Conservation (phyloP, 164 flowering plant species). For the Magnolia kwangsiensis region DNA sequence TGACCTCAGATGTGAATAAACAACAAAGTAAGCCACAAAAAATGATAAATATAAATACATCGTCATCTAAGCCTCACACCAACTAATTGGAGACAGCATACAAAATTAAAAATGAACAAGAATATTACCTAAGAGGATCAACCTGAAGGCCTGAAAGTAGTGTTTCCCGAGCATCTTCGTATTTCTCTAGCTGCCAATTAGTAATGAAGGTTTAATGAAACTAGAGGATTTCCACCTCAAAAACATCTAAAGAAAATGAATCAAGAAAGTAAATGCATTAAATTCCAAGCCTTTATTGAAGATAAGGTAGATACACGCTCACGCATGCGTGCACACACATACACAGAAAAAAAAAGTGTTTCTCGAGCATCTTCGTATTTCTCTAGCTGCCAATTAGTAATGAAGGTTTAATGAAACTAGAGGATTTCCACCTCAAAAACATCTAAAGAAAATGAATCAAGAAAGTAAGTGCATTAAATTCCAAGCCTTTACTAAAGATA, state of each 20-base stretch:
- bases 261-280: neutral
- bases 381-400: slow-evolving; percentile 61
- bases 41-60: neutral
- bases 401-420: no score
- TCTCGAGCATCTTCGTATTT: slow-evolving; percentile 78
- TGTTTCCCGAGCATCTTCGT: slow-evolving; percentile 72
- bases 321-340: neutral
- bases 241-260: slow-evolving; percentile 1
- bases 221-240: neutral
- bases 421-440: neutral
- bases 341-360: slow-evolving; percentile 19
- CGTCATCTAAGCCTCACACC: no score
- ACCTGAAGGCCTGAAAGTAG: slow-evolving; percentile 80
- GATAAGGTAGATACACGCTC: neutral
- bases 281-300: neutral
- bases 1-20: neutral
- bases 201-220: neutral
- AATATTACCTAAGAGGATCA: slow-evolving; percentile 72
- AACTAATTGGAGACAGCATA: neutral
- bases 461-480: neutral
- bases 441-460: neutral
- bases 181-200: slow-evolving; percentile 73
- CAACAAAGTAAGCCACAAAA: neutral
- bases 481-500: neutral
- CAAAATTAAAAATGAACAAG: neutral